These are phyloP conservation scores for Cytospora piceicola DNA, from an alignment of 2,329 filamentous ascomycete genomes.

Conservation along the genomic window DNA sequence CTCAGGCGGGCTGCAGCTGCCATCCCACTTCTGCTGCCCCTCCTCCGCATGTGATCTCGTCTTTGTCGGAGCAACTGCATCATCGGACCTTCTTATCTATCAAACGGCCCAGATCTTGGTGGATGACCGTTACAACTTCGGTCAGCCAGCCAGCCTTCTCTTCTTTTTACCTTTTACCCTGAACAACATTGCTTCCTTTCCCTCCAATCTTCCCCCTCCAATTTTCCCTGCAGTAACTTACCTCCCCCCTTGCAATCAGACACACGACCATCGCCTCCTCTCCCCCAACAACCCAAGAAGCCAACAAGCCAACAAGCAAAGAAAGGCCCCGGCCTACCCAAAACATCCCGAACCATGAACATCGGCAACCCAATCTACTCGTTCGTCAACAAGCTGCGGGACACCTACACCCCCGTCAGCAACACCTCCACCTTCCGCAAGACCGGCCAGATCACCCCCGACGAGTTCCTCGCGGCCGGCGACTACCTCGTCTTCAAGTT, in stretches of 20 bases:
- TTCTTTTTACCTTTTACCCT: slow-evolving; percentile 8
- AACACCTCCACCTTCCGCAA: slow-evolving; percentile 92
- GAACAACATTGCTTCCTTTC: background rate
- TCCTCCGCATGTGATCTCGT: slow-evolving; percentile 27
- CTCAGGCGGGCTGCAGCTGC: slow-evolving; percentile 4
- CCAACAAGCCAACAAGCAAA: slow-evolving; percentile 4
- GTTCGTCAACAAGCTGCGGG: slow-evolving; percentile 87
- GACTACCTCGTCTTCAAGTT: slow-evolving; percentile 99
- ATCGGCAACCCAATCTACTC: slow-evolving; percentile 71
- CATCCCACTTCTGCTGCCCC: slow-evolving; percentile 9
- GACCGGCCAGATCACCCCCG: slow-evolving; percentile 94
- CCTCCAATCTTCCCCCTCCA: background rate
- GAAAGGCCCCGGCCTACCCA: slow-evolving; percentile 21
- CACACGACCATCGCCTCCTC: background rate
- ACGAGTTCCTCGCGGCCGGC: slow-evolving; percentile 93
- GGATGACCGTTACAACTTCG: slow-evolving; percentile 11
- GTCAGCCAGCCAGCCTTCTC: background rate
- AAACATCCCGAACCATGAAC: slow-evolving; percentile 65
- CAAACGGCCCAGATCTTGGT: slow-evolving; percentile 7
- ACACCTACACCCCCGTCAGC: slow-evolving; percentile 85
- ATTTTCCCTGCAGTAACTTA: background rate
- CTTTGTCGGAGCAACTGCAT: slow-evolving; percentile 3
- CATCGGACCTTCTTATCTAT: slow-evolving; percentile 17
- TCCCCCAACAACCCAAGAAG: background rate
- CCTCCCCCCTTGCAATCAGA: slow-evolving; percentile 1